Percentiles rank a stretch among this genome's conserved stretches.
Conservation (phyloP, 163 green algal species). For the Chloroidium sp. region DNA sequence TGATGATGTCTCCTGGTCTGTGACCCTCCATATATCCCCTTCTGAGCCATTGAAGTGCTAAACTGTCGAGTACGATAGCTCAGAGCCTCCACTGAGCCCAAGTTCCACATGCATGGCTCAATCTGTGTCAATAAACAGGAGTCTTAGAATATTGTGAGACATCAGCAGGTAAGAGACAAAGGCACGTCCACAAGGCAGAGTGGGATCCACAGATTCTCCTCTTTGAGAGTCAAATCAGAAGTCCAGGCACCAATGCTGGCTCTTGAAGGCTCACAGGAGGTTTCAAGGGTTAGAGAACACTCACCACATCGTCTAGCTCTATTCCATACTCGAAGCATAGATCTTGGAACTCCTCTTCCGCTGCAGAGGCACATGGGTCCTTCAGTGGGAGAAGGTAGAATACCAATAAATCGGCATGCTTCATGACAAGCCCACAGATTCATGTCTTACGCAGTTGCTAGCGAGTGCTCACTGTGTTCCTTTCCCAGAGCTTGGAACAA, state of each 20-base stretch:
- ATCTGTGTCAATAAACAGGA: neutral
- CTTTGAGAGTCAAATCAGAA: no score
- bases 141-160: neutral
- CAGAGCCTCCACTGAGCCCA: neutral
- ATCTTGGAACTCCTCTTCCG: conserved; percentile 91
- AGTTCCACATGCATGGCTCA: neutral
- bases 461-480: conserved; percentile 72
- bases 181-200: conserved; percentile 12
- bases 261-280: no score
- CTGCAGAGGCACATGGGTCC: conserved; percentile 38
- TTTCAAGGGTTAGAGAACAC: no score
- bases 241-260: no score
- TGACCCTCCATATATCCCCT: no score
- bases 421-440: conserved; percentile 2
- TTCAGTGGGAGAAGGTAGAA: neutral
- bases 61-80: neutral
- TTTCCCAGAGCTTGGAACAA: conserved; percentile 83
- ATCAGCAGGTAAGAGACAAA: neutral
- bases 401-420: neutral
- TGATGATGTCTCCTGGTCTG: no score
- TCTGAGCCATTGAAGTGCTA: neutral
- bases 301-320: conserved; percentile 96
- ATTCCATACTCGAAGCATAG: conserved; percentile 99
- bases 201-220: no score
- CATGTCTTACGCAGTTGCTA: neutral